phyloP scores from a whole-genome alignment of 345 rosid genomes.

The Salix koriyanagi region DNA sequence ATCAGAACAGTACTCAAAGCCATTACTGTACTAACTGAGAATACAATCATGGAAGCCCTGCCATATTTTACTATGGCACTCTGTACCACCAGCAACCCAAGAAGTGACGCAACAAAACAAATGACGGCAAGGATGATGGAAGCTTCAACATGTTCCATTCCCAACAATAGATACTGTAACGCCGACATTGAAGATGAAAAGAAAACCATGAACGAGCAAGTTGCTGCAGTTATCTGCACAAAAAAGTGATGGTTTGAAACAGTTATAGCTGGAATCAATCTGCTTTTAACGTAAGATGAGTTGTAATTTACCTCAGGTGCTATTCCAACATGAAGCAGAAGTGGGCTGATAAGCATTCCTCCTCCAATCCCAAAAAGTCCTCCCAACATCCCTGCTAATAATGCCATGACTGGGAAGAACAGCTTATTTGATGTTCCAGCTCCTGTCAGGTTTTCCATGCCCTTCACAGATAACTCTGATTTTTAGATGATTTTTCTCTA shows the following conservation, averaged over 20 bases:
- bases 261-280: not conserved
- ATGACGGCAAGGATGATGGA: slow-evolving; percentile 49
- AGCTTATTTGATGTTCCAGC: slow-evolving; percentile 31
- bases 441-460: slow-evolving; percentile 25
- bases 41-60: slow-evolving; percentile 78
- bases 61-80: slow-evolving; percentile 51
- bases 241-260: not conserved
- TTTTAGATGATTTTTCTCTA: not conserved
- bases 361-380: slow-evolving; percentile 94
- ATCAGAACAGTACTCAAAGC: slow-evolving; percentile 66
- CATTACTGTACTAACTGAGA: slow-evolving; percentile 76
- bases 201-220: slow-evolving; percentile 69
- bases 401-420: slow-evolving; percentile 64
- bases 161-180: slow-evolving; percentile 56
- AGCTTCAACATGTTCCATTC: slow-evolving; percentile 53
- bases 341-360: slow-evolving; percentile 86
- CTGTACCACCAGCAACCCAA: slow-evolving; percentile 68
- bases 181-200: slow-evolving; percentile 73
- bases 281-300: not conserved
- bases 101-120: slow-evolving; percentile 63
- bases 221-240: slow-evolving; percentile 70
- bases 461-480: slow-evolving; percentile 27
- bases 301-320: slow-evolving; percentile 53
- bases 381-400: slow-evolving; percentile 72
- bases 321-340: slow-evolving; percentile 76